A percentile compares a stretch with the other conserved stretches of the same genome.
Evolutionary conservation across 768 basidiomycete species (phyloP).

Genomic region (Mrakia blollopis): DNA sequence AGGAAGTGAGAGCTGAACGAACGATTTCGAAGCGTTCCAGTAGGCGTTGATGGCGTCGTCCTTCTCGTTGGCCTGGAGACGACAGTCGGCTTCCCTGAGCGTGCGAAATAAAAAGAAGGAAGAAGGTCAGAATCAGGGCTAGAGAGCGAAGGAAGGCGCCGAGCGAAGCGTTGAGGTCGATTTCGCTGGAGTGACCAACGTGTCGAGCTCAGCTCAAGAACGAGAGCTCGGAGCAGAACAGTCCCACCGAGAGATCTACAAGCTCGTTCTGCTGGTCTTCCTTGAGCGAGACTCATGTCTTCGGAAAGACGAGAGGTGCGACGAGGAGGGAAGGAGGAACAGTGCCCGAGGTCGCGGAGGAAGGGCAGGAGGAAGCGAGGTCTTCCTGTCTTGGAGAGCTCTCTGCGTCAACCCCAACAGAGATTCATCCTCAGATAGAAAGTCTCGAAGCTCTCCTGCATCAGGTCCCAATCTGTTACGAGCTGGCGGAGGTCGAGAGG

Average conservation of each 20-base stretch:
- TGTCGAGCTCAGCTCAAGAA: background rate
- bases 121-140: background rate
- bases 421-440: too few relatives aligned
- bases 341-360: background rate
- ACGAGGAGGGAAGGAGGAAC: background rate
- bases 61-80: constrained; percentile 75
- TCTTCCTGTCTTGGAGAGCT: background rate
- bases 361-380: too few relatives aligned
- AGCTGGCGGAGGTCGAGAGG: background rate
- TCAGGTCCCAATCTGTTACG: background rate
- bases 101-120: background rate
- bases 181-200: too few relatives aligned
- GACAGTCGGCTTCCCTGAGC: constrained; percentile 83
- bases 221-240: background rate
- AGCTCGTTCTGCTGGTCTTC: background rate
- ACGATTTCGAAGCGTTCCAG: constrained; percentile 87
- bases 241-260: background rate
- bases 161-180: too few relatives aligned
- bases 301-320: background rate
- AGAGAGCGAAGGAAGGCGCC: background rate
- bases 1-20: constrained; percentile 1
- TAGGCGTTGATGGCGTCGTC: constrained; percentile 97
- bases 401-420: too few relatives aligned
- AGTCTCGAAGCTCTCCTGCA: too few relatives aligned
- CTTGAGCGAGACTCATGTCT: background rate